A percentile compares a stretch with the other conserved stretches of the same genome.
These are phyloP conservation scores for Podaxis rugospora DNA, from an alignment of 768 basidiomycete genomes.

Conservation along the genomic window DNA sequence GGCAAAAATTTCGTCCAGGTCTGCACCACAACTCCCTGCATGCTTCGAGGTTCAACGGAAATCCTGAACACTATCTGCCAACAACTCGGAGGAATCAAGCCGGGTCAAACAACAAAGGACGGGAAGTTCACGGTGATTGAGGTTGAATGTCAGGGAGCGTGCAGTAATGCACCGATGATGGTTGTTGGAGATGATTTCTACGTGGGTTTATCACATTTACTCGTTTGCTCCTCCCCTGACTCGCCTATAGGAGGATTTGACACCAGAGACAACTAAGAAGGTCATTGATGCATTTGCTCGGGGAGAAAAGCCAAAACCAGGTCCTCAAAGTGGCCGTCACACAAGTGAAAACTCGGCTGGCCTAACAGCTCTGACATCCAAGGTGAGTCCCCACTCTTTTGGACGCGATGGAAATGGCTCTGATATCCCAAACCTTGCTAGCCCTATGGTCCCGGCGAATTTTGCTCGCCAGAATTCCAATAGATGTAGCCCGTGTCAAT, in stretches of 20 bases:
- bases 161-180: slow-evolving; percentile 97
- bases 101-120: slow-evolving; percentile 92
- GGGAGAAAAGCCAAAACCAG: slow-evolving; percentile 88
- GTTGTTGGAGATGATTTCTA: slow-evolving; percentile 97
- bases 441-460: slow-evolving; percentile 94
- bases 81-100: slow-evolving; percentile 79
- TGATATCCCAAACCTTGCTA: slow-evolving; percentile 26
- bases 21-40: slow-evolving; percentile 98
- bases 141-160: slow-evolving; percentile 98
- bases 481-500: slow-evolving; percentile 8
- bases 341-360: slow-evolving; percentile 95
- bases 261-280: slow-evolving; percentile 69
- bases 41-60: slow-evolving; percentile 87
- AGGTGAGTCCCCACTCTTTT: slow-evolving; percentile 40
- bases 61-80: slow-evolving; percentile 81
- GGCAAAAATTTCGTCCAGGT: slow-evolving; percentile 94
- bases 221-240: slow-evolving; percentile 9
- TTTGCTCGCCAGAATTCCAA: slow-evolving; percentile 82
- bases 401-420: background rate
- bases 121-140: slow-evolving; percentile 97
- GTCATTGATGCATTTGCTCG: slow-evolving; percentile 75
- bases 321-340: slow-evolving; percentile 82
- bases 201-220: slow-evolving; percentile 38
- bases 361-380: slow-evolving; percentile 70
- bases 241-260: slow-evolving; percentile 71